Conservation (phyloP, 1,139 yeast species). For the Saccharomyces pastorianus region DNA sequence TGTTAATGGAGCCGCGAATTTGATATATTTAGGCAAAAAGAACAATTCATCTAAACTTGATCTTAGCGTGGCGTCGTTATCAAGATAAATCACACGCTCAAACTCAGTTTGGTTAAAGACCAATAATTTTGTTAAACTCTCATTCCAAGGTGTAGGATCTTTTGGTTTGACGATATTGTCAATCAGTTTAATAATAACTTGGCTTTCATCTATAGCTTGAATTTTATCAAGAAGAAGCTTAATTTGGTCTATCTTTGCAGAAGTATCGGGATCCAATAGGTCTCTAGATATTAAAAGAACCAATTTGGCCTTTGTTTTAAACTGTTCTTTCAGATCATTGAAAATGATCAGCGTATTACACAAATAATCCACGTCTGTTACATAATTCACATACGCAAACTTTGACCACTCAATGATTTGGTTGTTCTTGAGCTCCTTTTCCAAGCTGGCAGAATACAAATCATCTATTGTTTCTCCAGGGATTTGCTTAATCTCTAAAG, state of each 20-base stretch:
- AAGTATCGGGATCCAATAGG: conserved; percentile 13
- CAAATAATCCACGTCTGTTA: conserved; percentile 37
- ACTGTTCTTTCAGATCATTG: conserved; percentile 28
- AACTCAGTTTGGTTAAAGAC: conserved; percentile 45
- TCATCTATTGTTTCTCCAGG: conserved; percentile 25
- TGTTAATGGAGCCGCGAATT: conserved; percentile 30
- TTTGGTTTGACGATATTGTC: conserved; percentile 23
- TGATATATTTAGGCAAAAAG: conserved; percentile 35
- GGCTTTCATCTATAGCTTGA: conserved; percentile 17
- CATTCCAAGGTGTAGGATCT: conserved; percentile 38
- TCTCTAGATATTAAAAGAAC: conserved; percentile 32
- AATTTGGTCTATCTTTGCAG: conserved; percentile 7
- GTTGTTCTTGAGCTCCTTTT: conserved; percentile 9
- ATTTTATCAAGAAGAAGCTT: conserved; percentile 11
- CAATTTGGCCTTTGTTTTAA: conserved; percentile 36
- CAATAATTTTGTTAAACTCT: conserved; percentile 48
- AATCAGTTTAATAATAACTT: conserved; percentile 26
- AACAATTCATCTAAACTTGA: conserved; percentile 41
- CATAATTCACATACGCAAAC: conserved; percentile 43
- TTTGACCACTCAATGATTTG: conserved; percentile 31
- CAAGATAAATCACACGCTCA: conserved; percentile 40
- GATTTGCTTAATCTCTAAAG: conserved; percentile 29
- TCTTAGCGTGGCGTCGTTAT: conserved; percentile 34
- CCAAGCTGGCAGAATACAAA: conserved; percentile 13
- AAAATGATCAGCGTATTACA: conserved; percentile 40